phyloP scores from a whole-genome alignment of 345 rosid genomes.

The Aquilaria yunnanensis region DNA sequence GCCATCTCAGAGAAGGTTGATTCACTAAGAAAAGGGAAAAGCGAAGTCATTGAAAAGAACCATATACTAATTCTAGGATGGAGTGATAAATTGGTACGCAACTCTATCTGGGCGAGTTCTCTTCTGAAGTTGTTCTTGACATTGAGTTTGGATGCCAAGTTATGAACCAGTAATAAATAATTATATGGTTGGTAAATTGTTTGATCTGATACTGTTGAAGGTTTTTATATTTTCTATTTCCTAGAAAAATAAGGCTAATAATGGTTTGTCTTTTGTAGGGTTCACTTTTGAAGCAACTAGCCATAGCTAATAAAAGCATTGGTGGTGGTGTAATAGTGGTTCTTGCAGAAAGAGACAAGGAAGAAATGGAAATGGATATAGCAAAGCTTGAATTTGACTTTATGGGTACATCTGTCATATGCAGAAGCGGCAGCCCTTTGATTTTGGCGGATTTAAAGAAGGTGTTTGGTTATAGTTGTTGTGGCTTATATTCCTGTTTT shows the following conservation, averaged over 20 bases:
- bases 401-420: slow-evolving; percentile 89
- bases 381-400: slow-evolving; percentile 83
- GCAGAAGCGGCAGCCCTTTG: slow-evolving; percentile 92
- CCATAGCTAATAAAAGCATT: slow-evolving; percentile 85
- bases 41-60: slow-evolving; percentile 88
- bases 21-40: slow-evolving; percentile 84
- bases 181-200: background rate
- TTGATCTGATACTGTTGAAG: background rate
- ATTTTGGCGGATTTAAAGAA: slow-evolving; percentile 86
- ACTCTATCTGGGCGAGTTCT: background rate
- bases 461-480: slow-evolving; percentile 23
- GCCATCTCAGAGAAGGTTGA: slow-evolving; percentile 93
- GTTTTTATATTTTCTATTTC: background rate
- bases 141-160: background rate
- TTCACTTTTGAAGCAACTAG: slow-evolving; percentile 87
- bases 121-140: slow-evolving; percentile 1
- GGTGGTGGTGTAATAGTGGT: slow-evolving; percentile 92
- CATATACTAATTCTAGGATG: slow-evolving; percentile 89
- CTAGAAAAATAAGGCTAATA: background rate
- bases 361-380: slow-evolving; percentile 91
- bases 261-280: slow-evolving; percentile 45
- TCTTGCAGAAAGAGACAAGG: slow-evolving; percentile 88
- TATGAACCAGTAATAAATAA: background rate
- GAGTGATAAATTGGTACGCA: slow-evolving; percentile 85
- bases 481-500: too few species aligned